phyloP scores from a whole-genome alignment of 2,329 filamentous ascomycete genomes.

The Exophiala lecanii-corni region DNA sequence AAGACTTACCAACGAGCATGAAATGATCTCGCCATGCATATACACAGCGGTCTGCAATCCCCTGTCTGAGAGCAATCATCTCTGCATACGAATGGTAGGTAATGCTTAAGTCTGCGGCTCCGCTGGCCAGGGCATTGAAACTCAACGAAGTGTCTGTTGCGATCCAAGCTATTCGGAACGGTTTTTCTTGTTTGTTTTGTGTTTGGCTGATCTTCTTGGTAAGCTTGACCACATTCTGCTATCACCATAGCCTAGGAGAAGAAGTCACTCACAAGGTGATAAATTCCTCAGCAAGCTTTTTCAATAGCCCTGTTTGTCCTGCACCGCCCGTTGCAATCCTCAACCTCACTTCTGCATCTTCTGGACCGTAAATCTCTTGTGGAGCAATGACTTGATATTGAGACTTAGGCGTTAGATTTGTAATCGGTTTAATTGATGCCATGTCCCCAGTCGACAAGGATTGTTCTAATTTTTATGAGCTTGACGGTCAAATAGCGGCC shows the following conservation, averaged over 20 bases:
- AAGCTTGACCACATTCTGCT: too few relatives aligned
- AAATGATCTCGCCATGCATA: conserved; percentile 48
- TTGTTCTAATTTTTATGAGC: too few relatives aligned
- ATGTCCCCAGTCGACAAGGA: too few relatives aligned
- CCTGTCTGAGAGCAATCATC: conserved; percentile 40
- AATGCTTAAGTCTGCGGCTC: conserved; percentile 42
- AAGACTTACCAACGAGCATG: conserved; percentile 36
- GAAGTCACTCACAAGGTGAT: conserved; percentile 33
- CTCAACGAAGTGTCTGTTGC: conserved; percentile 44
- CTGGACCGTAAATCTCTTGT: conserved; percentile 4
- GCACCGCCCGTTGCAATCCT: conserved; percentile 33
- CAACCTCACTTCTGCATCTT: conserved; percentile 16
- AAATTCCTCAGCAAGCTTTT: conserved; percentile 36
- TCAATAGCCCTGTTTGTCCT: conserved; percentile 32
- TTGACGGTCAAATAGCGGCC: too few relatives aligned
- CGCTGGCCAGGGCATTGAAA: conserved; percentile 41
- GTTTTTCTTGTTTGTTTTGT: conserved; percentile 5
- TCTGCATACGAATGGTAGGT: conserved; percentile 44
- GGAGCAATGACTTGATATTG: conserved; percentile 2
- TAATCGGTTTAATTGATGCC: conserved; percentile 1
- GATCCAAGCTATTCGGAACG: conserved; percentile 44
- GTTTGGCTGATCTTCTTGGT: too few relatives aligned
- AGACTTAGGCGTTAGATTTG: background rate
- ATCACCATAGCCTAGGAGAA: too few relatives aligned
- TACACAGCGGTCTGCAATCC: conserved; percentile 35